phyloP scores from a whole-genome alignment of 228 moss, liverwort and hornwort species.

The Sphagnum magellanicum region DNA sequence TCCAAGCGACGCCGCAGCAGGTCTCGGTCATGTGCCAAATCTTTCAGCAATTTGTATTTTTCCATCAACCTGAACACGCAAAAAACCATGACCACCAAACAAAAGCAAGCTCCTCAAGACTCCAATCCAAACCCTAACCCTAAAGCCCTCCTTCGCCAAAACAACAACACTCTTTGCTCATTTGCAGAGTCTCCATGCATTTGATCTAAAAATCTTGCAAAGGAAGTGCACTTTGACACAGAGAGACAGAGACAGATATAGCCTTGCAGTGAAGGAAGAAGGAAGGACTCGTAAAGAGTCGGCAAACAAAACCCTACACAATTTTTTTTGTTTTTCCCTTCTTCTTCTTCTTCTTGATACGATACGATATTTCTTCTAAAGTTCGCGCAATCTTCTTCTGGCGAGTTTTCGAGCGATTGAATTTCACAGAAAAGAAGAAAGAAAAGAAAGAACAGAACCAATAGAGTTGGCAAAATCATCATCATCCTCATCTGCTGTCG shows the following conservation, averaged over 20 bases:
- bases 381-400: too few relatives aligned
- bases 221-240: not conserved
- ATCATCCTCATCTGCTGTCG: too few relatives aligned
- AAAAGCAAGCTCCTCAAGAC: not conserved
- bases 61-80: constrained; percentile 55
- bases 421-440: too few relatives aligned
- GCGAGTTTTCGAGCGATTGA: too few relatives aligned
- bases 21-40: constrained; percentile 62
- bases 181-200: not conserved
- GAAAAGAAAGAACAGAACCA: too few relatives aligned
- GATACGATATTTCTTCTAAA: too few relatives aligned
- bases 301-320: not conserved
- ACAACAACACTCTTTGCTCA: not conserved
- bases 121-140: not conserved
- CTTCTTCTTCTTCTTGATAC: too few relatives aligned
- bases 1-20: constrained; percentile 65
- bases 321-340: too few relatives aligned
- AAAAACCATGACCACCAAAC: not conserved
- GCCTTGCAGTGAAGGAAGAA: not conserved
- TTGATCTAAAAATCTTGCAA: not conserved
- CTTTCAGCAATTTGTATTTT: constrained; percentile 61
- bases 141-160: not conserved
- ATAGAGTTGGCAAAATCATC: too few relatives aligned
- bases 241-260: not conserved
- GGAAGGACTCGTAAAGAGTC: not conserved